These are phyloP conservation scores for Malassezia sp. DNA, from an alignment of 1,284 basidiomycete genomes.

Conservation along the genomic window DNA sequence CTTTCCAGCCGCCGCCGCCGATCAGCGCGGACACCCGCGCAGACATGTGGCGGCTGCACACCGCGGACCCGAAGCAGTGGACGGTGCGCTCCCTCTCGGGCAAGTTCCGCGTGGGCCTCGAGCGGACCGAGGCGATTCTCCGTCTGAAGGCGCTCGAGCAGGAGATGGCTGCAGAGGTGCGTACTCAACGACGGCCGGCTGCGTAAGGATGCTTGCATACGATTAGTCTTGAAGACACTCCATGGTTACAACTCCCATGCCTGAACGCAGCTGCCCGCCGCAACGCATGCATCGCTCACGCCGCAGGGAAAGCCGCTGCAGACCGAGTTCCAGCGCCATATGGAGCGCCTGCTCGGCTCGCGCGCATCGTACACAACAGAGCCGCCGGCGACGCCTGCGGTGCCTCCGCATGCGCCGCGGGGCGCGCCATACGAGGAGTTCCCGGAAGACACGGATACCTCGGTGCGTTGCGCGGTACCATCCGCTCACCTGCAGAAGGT, in stretches of 20 bases:
- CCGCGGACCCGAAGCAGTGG: constrained; percentile 25
- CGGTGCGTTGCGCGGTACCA: too few species aligned
- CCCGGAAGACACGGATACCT: constrained; percentile 9
- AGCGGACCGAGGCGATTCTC: constrained; percentile 34
- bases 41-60: constrained; percentile 37
- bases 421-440: constrained; percentile 32
- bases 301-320: constrained; percentile 32
- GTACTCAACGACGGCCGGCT: constrained; percentile 9
- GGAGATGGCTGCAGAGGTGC: constrained; percentile 33
- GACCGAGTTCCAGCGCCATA: constrained; percentile 35
- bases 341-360: constrained; percentile 37
- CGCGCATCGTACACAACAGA: constrained; percentile 4
- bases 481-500: not conserved
- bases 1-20: constrained; percentile 39
- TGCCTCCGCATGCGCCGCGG: constrained; percentile 24
- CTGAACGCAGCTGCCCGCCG: constrained; percentile 5
- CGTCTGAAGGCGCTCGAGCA: constrained; percentile 38
- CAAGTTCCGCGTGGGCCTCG: constrained; percentile 30
- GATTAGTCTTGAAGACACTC: constrained; percentile 46
- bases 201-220: constrained; percentile 28
- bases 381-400: constrained; percentile 4
- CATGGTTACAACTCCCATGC: constrained; percentile 4
- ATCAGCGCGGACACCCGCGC: constrained; percentile 29
- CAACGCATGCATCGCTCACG: too few species aligned
- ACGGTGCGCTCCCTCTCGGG: constrained; percentile 35